Base-by-base conservation (phyloP, 108 stramenopile species). In the Cyclotella baltica region DNA sequence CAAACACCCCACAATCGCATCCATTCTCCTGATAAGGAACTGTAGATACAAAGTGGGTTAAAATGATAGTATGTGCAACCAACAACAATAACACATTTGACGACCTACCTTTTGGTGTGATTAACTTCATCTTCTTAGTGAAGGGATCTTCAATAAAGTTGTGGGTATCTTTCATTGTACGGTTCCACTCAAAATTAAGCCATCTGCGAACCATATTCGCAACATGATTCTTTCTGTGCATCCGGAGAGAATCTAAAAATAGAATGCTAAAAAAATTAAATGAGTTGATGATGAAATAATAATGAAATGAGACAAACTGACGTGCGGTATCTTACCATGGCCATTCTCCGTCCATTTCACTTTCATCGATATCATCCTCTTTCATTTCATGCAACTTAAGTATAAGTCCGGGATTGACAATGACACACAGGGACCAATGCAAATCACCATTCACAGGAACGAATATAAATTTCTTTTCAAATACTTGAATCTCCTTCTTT, bases 371-470 rank as follows among this genome's bases (percentile, higher is more conserved):
- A 33, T 23, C 19, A n/a, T 55, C 19, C 23, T 19, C 22, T 6
- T 59, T 59, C 11, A 19, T 59, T 6, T 62, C 65, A 22, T 19
- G 65, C 23, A 37, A 35, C 50, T 73, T 75, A 10, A 55, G 46
- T 53, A 96, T 86, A 0, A 48, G 43, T 16, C 95, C 94, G 25
- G 97, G 97, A 79, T 98, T 97, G 58, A 92, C 90, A 50, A 97
- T 87, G 43, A 96, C 95, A 61, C 93, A 96, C 8, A 99, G 86
- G 27, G 95, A 96, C 98, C 98, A 99, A 83, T 99, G 98, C 43
- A 98, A 70, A 62, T 78, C 62, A 75, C 93, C 92, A 80, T 96
- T 96, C 61, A 99, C 88, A 0, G 98, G 98, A n/a, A 99, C 83
- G 69, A 98, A 91, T 27, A 98, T 86, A 10, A 97, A 77, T 62